Evolutionary conservation across 164 flowering plant genomes (phyloP).

Genomic region (Magnolia kwangsiensis): DNA sequence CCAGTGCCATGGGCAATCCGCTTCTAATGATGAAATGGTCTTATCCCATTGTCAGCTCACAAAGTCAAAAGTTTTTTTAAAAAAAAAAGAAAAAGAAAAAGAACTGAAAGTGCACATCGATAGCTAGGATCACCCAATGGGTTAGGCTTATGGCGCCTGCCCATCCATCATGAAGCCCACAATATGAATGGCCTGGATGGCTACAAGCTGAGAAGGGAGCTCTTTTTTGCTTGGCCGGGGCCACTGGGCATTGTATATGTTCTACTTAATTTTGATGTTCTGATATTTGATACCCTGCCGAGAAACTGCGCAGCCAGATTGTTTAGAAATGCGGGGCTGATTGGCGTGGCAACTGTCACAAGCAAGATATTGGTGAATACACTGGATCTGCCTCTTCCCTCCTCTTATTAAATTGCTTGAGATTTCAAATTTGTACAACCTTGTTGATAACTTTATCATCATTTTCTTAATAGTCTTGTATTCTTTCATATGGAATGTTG

Average conservation of each 20-base stretch:
- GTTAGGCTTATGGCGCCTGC: background rate
- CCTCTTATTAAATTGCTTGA: background rate
- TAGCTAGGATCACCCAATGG: background rate
- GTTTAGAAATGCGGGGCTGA: conserved; percentile 12
- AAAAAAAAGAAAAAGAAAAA: no score
- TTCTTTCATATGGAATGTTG: background rate
- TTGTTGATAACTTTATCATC: background rate
- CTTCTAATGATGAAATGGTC: no score
- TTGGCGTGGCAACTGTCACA: conserved; percentile 22
- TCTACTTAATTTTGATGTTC: background rate
- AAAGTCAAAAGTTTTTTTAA: no score
- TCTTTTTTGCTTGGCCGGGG: background rate
- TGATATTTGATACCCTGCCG: background rate
- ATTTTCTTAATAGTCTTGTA: background rate
- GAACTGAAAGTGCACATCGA: no score
- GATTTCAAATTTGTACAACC: background rate
- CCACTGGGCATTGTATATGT: background rate
- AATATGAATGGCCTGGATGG: background rate
- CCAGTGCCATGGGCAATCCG: no score
- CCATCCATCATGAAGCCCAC: background rate
- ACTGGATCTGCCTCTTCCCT: background rate
- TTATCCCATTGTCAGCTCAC: no score
- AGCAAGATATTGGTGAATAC: conserved; percentile 30
- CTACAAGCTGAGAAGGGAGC: background rate
- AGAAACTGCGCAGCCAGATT: background rate